These are phyloP conservation scores for Ajuga chamaepitys DNA, from an alignment of 257 asterid species.

Conservation along the genomic window DNA sequence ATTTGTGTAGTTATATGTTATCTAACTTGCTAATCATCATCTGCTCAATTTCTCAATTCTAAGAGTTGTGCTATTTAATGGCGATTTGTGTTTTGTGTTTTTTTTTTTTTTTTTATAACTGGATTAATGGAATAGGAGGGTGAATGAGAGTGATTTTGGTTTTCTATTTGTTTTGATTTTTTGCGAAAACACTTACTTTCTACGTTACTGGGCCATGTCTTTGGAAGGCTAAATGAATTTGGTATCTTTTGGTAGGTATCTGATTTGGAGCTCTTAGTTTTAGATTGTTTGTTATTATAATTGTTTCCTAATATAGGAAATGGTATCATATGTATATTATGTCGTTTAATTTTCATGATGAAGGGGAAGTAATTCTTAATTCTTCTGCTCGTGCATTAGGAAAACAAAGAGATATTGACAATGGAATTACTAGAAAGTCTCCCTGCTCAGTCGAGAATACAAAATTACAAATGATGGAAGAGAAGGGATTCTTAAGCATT, in stretches of 20 bases:
- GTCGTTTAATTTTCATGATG: slow-evolving; percentile 3
- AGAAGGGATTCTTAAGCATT: slow-evolving; percentile 13
- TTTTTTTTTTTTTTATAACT: neutral
- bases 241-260: neutral
- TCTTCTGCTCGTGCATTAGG: slow-evolving; percentile 8
- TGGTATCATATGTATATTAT: neutral
- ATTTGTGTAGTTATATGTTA: neutral
- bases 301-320: neutral
- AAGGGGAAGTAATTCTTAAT: slow-evolving; percentile 5
- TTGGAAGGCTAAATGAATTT: neutral
- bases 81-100: neutral
- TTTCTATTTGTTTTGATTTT: neutral
- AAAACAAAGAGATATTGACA: neutral
- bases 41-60: neutral
- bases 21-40: slow-evolving; percentile 9
- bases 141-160: neutral
- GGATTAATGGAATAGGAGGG: neutral
- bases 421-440: slow-evolving; percentile 10
- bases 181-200: neutral
- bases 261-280: too few relatives aligned
- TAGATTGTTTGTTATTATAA: neutral
- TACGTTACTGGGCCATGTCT: neutral
- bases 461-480: too few relatives aligned
- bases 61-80: neutral
- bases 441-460: slow-evolving; percentile 21